Conservation (phyloP, 257 asterid genomes). For the Dorcoceras hygrometricum region DNA sequence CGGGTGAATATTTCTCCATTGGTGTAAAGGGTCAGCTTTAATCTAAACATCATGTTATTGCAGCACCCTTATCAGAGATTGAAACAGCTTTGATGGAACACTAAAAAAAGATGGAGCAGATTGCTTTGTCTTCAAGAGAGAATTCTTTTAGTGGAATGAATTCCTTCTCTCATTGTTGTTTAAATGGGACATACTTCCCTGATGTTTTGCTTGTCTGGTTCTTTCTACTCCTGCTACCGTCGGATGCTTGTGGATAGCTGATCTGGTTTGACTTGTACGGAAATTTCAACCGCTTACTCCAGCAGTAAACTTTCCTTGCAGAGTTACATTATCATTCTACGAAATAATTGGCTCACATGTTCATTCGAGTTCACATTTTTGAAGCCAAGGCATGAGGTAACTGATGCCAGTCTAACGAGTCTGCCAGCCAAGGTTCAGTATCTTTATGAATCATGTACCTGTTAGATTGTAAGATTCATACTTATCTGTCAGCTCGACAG, state of each 20-base stretch:
- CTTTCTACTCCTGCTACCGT: neutral
- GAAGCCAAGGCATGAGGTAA: neutral
- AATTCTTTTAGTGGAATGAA: slow-evolving; percentile 16
- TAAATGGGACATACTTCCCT: slow-evolving; percentile 17
- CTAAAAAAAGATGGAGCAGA: slow-evolving; percentile 35
- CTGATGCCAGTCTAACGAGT: neutral
- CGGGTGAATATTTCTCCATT: slow-evolving; percentile 8
- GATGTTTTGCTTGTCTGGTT: slow-evolving; percentile 29
- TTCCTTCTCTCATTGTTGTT: slow-evolving; percentile 19
- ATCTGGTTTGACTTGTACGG: neutral
- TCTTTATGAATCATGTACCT: neutral
- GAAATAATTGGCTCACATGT: neutral
- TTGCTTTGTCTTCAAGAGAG: slow-evolving; percentile 35
- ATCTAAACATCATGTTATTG: slow-evolving; percentile 32
- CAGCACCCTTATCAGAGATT: slow-evolving; percentile 98
- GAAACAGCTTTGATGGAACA: slow-evolving; percentile 96
- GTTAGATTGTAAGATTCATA: neutral
- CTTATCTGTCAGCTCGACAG: neutral
- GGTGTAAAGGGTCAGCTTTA: slow-evolving; percentile 25
- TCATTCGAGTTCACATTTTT: neutral
- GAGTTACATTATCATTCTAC: neutral
- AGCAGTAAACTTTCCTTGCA: neutral
- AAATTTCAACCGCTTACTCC: neutral
- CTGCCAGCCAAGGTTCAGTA: neutral
- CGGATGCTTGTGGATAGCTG: neutral